Evolutionary conservation across 108 stramenopile genomes (phyloP).

Genomic region (Pseudonitzschia delicatissima): DNA sequence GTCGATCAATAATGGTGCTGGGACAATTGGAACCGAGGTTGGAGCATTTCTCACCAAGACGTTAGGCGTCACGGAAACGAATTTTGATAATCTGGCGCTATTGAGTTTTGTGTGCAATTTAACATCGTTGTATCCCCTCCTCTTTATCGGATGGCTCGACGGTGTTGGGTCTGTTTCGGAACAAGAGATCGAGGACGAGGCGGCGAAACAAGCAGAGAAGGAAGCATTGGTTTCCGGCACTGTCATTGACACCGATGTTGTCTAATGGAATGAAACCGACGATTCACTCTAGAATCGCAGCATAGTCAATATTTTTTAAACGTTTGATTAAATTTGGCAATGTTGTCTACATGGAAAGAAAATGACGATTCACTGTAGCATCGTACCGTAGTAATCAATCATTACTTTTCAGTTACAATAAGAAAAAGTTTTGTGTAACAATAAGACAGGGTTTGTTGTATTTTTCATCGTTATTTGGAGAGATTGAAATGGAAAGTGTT

Average conservation of each 20-base stretch:
- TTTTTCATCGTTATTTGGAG: no score
- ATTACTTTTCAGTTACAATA: no score
- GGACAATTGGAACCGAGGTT: constrained; percentile 84
- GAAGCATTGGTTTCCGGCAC: not conserved
- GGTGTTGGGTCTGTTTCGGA: constrained; percentile 67
- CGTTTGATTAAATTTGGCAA: no score
- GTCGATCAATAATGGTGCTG: constrained; percentile 92
- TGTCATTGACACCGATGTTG: constrained; percentile 3
- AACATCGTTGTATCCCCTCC: constrained; percentile 81
- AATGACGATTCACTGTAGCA: no score
- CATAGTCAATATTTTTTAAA: no score
- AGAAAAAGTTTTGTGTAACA: no score
- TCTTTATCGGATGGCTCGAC: constrained; percentile 84
- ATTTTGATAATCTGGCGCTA: constrained; percentile 83
- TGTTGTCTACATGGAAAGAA: no score
- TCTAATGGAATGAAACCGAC: no score
- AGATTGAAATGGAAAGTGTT: no score
- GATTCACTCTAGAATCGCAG: no score
- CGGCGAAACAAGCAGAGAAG: not conserved
- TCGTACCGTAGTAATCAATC: no score
- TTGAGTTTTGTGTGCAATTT: constrained; percentile 88
- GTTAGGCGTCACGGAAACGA: constrained; percentile 82
- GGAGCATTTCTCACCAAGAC: constrained; percentile 84
- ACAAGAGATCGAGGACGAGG: constrained; percentile 60
- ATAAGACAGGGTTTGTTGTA: no score